Conservation (phyloP, 2,329 filamentous ascomycete genomes). For the Clonostachys sp. region DNA sequence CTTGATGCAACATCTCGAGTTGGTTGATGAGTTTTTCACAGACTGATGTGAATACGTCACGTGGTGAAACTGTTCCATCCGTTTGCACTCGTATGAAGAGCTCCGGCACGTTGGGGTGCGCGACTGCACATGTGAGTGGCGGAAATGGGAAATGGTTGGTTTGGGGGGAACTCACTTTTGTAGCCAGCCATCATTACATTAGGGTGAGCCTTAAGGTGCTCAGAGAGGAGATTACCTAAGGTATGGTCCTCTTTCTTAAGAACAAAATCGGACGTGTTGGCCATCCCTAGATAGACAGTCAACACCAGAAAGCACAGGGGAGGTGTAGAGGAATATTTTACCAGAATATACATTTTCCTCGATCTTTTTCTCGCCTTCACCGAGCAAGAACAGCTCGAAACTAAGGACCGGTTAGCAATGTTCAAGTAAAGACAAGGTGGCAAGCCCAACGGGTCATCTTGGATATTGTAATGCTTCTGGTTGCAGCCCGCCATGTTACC, state of each 20-base stretch:
- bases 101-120: conserved; percentile 57
- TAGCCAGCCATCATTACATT: conserved; percentile 91
- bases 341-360: conserved; percentile 84
- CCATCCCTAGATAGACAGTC: conserved; percentile 55
- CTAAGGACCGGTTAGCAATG: conserved; percentile 39
- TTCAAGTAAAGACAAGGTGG: no score
- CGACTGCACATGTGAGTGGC: conserved; percentile 26
- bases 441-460: conserved; percentile 17
- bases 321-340: conserved; percentile 38
- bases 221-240: conserved; percentile 81
- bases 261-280: conserved; percentile 91
- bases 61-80: conserved; percentile 82
- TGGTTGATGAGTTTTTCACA: conserved; percentile 81
- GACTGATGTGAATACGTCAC: conserved; percentile 76
- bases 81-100: conserved; percentile 80
- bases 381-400: conserved; percentile 89
- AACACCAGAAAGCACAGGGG: not conserved
- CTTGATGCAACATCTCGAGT: conserved; percentile 73
- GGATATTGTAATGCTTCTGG: conserved; percentile 30
- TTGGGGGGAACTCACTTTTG: conserved; percentile 55
- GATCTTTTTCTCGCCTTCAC: conserved; percentile 88
- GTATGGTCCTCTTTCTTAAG: conserved; percentile 98
- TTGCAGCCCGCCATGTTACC: conserved; percentile 26
- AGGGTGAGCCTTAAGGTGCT: conserved; percentile 77
- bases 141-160: conserved; percentile 19